Evolutionary conservation across 192 early-diverging fungal species (phyloP).

Genomic region (Fimicolochytrium jonesii): DNA sequence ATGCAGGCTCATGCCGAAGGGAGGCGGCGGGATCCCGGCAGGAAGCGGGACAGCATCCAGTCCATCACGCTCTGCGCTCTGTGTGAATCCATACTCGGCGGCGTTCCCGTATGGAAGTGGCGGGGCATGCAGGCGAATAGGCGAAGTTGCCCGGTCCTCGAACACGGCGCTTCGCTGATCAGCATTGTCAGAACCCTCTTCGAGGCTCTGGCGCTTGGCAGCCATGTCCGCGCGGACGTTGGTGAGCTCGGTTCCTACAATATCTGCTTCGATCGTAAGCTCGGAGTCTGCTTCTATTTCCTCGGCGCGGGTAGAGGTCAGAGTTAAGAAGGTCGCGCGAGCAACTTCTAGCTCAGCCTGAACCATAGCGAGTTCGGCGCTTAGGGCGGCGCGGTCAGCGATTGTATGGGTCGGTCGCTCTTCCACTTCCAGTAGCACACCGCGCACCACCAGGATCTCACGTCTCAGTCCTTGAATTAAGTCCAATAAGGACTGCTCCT

Average conservation of each 20-base stretch:
- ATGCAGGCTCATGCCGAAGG: neutral
- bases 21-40: conserved; percentile 11
- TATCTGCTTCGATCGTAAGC: conserved; percentile 1
- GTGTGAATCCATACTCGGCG: conserved; percentile 2
- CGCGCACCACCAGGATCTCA: conserved; percentile 17
- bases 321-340: conserved; percentile 18
- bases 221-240: neutral
- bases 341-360: conserved; percentile 32
- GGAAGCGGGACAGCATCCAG: conserved; percentile 14
- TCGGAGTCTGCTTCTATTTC: conserved; percentile 12
- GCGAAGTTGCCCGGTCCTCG: neutral
- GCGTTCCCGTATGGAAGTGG: conserved; percentile 1
- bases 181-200: neutral
- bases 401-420: neutral
- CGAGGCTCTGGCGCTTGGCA: neutral
- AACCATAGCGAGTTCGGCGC: conserved; percentile 34
- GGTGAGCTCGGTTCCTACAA: neutral
- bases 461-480: neutral
- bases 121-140: neutral
- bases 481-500: neutral
- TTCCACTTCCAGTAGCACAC: conserved; percentile 6
- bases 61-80: neutral
- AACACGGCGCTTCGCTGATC: neutral
- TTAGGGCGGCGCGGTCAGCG: conserved; percentile 18
- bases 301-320: neutral